phyloP scores from a whole-genome alignment of 345 rosid species.

The Murraya koenigii region DNA sequence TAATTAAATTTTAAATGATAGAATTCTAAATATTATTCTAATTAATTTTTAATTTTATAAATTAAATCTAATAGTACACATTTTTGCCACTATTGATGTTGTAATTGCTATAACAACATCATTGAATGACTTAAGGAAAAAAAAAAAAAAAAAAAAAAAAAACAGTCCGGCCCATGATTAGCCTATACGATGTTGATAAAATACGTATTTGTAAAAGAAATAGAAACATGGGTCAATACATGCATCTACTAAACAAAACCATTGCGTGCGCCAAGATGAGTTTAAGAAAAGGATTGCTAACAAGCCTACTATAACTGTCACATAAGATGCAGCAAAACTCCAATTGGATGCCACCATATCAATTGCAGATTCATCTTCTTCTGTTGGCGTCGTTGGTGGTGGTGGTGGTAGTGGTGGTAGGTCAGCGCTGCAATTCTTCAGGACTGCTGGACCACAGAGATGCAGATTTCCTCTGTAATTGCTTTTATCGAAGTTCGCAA shows the following conservation, averaged over 20 bases:
- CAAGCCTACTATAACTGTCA: neutral
- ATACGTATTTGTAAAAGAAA: neutral
- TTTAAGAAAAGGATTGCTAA: slow-evolving; percentile 10
- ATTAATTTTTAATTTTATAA: no score
- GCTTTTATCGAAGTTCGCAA: neutral
- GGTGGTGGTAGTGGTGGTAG: neutral
- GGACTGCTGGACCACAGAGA: neutral
- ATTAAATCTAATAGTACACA: no score
- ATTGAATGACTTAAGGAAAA: no score
- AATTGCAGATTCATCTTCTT: slow-evolving; percentile 10
- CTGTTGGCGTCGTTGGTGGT: neutral
- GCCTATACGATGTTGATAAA: no score
- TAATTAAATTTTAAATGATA: no score
- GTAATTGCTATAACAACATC: no score
- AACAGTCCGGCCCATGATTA: no score
- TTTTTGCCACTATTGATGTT: no score
- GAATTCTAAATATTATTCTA: no score
- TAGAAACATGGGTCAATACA: neutral
- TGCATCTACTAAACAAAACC: slow-evolving; percentile 13
- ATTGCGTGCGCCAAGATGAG: slow-evolving; percentile 13
- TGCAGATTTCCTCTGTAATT: neutral
- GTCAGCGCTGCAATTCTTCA: neutral
- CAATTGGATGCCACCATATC: slow-evolving; percentile 14
- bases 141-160: no score
- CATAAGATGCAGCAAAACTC: slow-evolving; percentile 21